Evolutionary conservation across 2,329 filamentous ascomycete species (phyloP), one percentile per base, ranked within the genome.

Genomic region (Trichophyton mentagrophytes): DNA sequence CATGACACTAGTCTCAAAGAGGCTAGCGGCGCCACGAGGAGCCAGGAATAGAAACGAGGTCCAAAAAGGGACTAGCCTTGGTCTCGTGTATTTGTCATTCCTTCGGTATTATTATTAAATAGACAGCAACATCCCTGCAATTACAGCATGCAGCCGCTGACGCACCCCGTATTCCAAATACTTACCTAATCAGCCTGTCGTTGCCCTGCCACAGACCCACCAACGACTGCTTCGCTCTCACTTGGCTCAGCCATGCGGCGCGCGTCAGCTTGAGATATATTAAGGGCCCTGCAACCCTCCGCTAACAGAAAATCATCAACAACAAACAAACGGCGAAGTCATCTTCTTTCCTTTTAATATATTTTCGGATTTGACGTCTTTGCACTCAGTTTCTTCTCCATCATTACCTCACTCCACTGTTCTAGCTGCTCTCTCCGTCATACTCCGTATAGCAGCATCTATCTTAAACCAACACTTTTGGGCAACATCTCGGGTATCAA

Each of bases 221-320:
- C 20, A 8, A 11, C 13, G 27, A 36, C 51, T 13, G 13, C 13
- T 51, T 33, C 3, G 13, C 22, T 13, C 13, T 25, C 13, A 22
- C 13, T 15, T 9, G 49, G 51, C 51, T 55, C 51, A 55, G 51
- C 51, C 51, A 55, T 55, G 51, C 51, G 51, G 51, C 30, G 51
- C 51, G 51, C 51, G 51, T 55, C 51, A 55, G 51, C 51, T 36
- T n/a, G 27, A 55, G 51, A 55, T 55, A 55, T 55, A 57, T 42
- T 57, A 57, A 57, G 20, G 40, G 55, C 33, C 8, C 8, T 27
- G 33, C 33, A 13, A 13, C 3, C 33, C 22, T 9, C 13, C 53
- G n/a, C 55, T n/a, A 38, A 42, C n/a, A 20, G n/a, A 44, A 15
- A 15, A 55, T 17, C 55, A 44, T 57, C 55, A 57, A 57, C 53